A percentile compares a stretch with the other conserved stretches of the same genome.
Evolutionary conservation across 108 stramenopile genomes (phyloP).

Genomic region (Skeletonema tropicum): DNA sequence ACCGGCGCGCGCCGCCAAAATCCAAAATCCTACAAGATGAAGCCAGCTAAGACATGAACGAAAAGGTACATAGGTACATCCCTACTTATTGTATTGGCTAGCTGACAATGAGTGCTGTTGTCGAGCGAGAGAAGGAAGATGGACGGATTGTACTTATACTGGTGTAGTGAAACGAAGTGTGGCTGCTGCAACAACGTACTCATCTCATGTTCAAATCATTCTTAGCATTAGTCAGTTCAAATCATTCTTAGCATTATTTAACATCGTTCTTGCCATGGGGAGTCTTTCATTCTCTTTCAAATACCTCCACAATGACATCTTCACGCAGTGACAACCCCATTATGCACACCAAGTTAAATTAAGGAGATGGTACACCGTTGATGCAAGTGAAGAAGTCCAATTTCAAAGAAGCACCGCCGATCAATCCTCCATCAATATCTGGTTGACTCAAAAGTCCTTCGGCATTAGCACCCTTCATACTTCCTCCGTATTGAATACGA

Average conservation of each 20-base stretch:
- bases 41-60: no score
- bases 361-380: constrained; percentile 76
- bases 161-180: no score
- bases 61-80: no score
- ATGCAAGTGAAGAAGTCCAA: constrained; percentile 96
- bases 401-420: constrained; percentile 94
- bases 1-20: no score
- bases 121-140: no score
- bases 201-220: background rate
- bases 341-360: background rate
- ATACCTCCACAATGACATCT: background rate
- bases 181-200: no score
- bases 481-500: constrained; percentile 97
- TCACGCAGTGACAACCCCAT: background rate
- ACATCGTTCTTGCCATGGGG: no score
- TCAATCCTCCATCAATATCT: constrained; percentile 96
- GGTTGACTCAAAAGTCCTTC: constrained; percentile 80
- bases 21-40: no score
- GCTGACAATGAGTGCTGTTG: no score
- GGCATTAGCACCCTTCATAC: constrained; percentile 94
- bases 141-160: no score
- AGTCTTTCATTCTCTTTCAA: no score
- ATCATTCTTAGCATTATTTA: background rate
- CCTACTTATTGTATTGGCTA: no score
- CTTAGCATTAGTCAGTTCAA: background rate